These are phyloP conservation scores for Theileria sp. DNA, from an alignment of 169 alveolate genomes.

Conservation along the genomic window DNA sequence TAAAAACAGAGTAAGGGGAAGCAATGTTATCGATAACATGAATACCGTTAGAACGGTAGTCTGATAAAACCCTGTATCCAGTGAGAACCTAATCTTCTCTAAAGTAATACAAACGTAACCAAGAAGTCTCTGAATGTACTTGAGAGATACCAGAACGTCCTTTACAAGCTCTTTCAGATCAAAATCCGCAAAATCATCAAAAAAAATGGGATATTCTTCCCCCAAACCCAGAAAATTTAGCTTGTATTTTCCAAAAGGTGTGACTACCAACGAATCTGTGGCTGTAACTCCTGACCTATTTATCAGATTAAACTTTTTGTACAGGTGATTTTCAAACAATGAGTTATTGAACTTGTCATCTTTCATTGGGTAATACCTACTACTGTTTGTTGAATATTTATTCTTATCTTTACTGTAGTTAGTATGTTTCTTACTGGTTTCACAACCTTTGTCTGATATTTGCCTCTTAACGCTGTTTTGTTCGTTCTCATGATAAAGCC, in stretches of 20 bases:
- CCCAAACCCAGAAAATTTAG: slow-evolving; percentile 27
- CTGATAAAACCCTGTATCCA: slow-evolving; percentile 23
- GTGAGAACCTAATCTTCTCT: slow-evolving; percentile 51
- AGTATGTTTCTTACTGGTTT: background rate
- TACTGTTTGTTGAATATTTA: background rate
- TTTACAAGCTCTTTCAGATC: slow-evolving; percentile 47
- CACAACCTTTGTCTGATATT: background rate
- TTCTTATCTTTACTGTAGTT: background rate
- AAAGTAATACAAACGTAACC: slow-evolving; percentile 25
- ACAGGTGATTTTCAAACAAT: slow-evolving; percentile 9
- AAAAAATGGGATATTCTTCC: slow-evolving; percentile 35
- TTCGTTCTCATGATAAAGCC: background rate
- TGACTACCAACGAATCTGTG: slow-evolving; percentile 14
- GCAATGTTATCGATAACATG: slow-evolving; percentile 1
- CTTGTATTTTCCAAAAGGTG: slow-evolving; percentile 46
- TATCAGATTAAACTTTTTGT: slow-evolving; percentile 3
- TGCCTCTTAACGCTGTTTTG: background rate
- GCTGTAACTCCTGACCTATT: slow-evolving; percentile 16
- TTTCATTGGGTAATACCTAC: background rate
- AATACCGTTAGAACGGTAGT: slow-evolving; percentile 33
- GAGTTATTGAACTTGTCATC: slow-evolving; percentile 17
- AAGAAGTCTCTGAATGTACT: slow-evolving; percentile 26
- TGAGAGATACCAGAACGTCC: slow-evolving; percentile 7
- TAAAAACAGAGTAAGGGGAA: slow-evolving; percentile 23
- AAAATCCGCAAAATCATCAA: slow-evolving; percentile 46